Evolutionary conservation across 805 yeast species (phyloP), one percentile per base, ranked within the genome.

Genomic region (Lipomyces sp.): DNA sequence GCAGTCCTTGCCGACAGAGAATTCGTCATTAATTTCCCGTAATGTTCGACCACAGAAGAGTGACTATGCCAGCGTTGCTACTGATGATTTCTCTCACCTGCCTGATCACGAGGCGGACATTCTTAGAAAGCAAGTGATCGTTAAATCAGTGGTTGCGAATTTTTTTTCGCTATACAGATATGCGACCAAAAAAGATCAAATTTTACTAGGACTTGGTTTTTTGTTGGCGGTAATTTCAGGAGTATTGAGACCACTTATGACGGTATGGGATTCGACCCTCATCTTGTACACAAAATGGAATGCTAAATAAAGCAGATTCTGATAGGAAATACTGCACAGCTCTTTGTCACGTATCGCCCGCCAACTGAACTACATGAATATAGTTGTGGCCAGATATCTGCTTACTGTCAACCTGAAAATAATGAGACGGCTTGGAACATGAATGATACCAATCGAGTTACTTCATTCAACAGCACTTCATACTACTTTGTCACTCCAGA

Each of bases 111-210:
- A 78, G 42, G 78, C 76, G 1, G 69, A 61, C 13, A 72, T 78
- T 11, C 73, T 80, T 24, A 71, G 78, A 37, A 68, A 69, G 18
- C 82, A 79, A 69, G 72, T 76, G 2, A 63, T 67, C 4, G 68
- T 69, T 51, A 62, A 59, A 2, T 55, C 68, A 24, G 67, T 67
- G 6, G 63, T 64, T 4, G 75, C 76, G 15, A 63, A 71, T n/a
- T 71, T 76, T 63, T 64, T 63, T 13, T 57, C 66, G 11, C 29
- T 79, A 37, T 80, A 72, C 67, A 65, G 77, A 29, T 79, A 76
- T 69, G 79, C 81, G 10, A 66, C 66, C 11, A 30, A 6, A 15
- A 33, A 1, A 42, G 69, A 66, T 32, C 34, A 53, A 18, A 50
- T 59, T 13, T 10, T 55, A 15, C 58, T 55, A 29, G 58, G 30